Evolutionary conservation across 306 rosid species (phyloP).

Genomic region (Carpinus viminea): DNA sequence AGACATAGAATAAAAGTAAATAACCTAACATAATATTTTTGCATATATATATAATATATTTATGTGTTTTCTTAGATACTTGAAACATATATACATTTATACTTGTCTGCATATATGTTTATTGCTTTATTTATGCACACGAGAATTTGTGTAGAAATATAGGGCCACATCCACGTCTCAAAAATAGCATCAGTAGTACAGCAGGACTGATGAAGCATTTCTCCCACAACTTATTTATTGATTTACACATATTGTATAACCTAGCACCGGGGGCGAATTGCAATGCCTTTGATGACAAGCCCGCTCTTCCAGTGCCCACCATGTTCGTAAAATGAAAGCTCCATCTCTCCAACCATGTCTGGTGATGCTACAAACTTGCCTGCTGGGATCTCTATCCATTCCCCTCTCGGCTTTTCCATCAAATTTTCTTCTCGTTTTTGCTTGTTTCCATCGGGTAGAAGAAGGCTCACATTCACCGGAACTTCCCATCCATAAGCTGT

Average conservation of each 20-base stretch:
- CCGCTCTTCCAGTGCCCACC: constrained; percentile 73
- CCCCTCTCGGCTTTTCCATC: constrained; percentile 25
- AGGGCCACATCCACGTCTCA: too few relatives aligned
- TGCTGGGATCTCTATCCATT: constrained; percentile 56
- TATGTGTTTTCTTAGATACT: too few relatives aligned
- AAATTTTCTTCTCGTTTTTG: constrained; percentile 42
- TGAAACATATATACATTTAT: too few relatives aligned
- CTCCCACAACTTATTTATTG: not conserved
- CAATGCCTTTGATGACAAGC: constrained; percentile 58
- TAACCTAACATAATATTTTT: too few relatives aligned
- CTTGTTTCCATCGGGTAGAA: constrained; percentile 56
- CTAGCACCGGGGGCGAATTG: constrained; percentile 49
- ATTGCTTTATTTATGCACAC: too few relatives aligned
- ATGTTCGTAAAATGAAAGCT: constrained; percentile 55
- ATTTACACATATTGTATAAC: not conserved
- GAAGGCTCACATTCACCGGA: constrained; percentile 62
- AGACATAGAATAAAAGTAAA: too few relatives aligned
- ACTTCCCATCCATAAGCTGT: constrained; percentile 57
- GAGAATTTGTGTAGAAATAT: too few relatives aligned
- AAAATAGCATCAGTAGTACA: too few relatives aligned
- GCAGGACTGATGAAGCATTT: not conserved
- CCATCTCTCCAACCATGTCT: constrained; percentile 43
- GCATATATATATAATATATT: too few relatives aligned
- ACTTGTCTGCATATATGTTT: too few relatives aligned
- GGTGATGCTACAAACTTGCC: constrained; percentile 34